Evolutionary conservation across 495 filamentous ascomycete genomes (phyloP), one percentile per base, ranked within the genome.

Genomic region (Cryomyces minteri): DNA sequence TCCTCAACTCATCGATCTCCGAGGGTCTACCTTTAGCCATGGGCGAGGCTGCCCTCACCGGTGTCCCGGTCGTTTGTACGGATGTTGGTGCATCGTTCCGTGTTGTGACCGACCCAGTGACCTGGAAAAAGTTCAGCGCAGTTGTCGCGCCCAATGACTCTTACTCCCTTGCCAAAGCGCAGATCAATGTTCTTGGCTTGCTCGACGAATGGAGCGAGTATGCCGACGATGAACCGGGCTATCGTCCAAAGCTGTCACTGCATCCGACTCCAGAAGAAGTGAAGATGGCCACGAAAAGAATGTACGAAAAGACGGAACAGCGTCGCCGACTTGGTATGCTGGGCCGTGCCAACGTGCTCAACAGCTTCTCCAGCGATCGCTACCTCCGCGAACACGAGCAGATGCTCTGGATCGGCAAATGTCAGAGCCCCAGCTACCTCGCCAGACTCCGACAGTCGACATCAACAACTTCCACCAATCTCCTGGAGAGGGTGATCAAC

Each of bases 361-460:
- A 71, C 44, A 71, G 66, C 9, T 80, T 81, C 58, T 69, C 68
- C 31, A 70, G 70, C 4, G 72, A 77, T 39, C 63, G 77, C 0
- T 81, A 80, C 49, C 67, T 80, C 10, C 67, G 76, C 29, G 76
- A 80, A 54, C 76, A 80, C 53, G 76, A 80, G 55, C 76, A 80
- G 32, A 32, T 51, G 48, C 48, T 51, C 31, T 51, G 48, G 48
- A 42, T 51, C 33, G 48, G 48, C 37, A 51, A 51, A n/a, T n/a
- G n/a, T n/a, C n/a, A n/a, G n/a, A 46, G 43, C 29, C 43, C 43
- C 4, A 18, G 36, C 29, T 50, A 50, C 37, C 44, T 4, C 32
- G 45, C 12, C 38, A 41, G 45, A 37, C 9, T 18, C 43, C 12
- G 39, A n/a, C 14, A 12, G n/a, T 5, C 39, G 29, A 12, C 29